These are phyloP conservation scores for Tylopilus cervinicoccineus DNA, from an alignment of 768 basidiomycete species.

Conservation along the genomic window DNA sequence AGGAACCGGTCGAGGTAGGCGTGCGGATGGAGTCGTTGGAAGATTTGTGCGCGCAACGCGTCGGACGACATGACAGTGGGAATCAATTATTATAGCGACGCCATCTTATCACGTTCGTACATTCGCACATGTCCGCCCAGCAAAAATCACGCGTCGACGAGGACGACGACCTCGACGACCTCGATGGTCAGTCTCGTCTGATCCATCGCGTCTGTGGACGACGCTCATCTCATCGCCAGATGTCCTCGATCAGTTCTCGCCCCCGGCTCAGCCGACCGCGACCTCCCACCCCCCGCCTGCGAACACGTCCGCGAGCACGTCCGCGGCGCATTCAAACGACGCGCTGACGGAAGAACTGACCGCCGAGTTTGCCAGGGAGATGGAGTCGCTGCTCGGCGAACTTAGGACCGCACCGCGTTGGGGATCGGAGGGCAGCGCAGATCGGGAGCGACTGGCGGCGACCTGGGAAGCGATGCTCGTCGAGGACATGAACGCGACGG, in stretches of 20 bases:
- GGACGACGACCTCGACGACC: constrained; percentile 40
- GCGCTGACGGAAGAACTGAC: constrained; percentile 33
- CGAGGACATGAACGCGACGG: constrained; percentile 49
- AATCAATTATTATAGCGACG: too few species aligned
- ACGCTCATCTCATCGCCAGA: constrained; percentile 31
- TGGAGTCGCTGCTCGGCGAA: constrained; percentile 39
- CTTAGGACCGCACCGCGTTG: constrained; percentile 15
- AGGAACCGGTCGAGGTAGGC: constrained; percentile 87
- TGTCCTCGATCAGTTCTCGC: constrained; percentile 45
- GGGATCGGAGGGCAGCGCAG: constrained; percentile 2
- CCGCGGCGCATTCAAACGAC: constrained; percentile 1
- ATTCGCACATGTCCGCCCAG: too few species aligned
- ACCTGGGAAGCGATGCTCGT: constrained; percentile 73
- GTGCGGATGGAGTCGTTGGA: constrained; percentile 86
- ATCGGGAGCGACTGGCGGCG: constrained; percentile 43
- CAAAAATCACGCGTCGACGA: constrained; percentile 25
- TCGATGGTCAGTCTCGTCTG: constrained; percentile 34
- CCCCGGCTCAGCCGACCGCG: constrained; percentile 6
- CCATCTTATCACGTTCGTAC: too few species aligned
- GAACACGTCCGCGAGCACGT: constrained; percentile 11
- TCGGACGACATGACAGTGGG: constrained; percentile 20
- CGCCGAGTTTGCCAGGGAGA: constrained; percentile 38
- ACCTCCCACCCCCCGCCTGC: constrained; percentile 1
- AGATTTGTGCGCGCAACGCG: constrained; percentile 41
- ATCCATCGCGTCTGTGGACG: background rate